These are phyloP conservation scores for Cercospora sp. DNA, from an alignment of 2,329 filamentous ascomycete genomes.

Conservation along the genomic window DNA sequence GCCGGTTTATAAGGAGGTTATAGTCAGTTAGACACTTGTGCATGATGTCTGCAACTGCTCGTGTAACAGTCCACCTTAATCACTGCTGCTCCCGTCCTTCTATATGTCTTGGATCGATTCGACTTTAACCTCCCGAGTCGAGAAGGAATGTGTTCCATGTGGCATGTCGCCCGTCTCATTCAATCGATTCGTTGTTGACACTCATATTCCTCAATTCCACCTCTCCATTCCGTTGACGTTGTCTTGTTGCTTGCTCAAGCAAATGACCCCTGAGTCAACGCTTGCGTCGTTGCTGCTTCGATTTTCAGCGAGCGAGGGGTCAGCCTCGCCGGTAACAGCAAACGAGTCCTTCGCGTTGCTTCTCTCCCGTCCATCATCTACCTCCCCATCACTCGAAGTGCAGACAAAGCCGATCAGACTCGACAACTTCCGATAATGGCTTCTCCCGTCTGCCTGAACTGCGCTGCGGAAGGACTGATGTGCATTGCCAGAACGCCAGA, in stretches of 20 bases:
- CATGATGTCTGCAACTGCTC: not conserved
- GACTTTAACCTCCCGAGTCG: too few species aligned
- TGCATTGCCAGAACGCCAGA: not conserved
- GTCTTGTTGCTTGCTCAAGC: not conserved
- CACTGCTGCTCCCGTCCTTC: too few species aligned
- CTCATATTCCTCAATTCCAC: too few species aligned
- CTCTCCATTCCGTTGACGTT: not conserved
- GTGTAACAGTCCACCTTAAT: not conserved
- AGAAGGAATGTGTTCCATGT: too few species aligned
- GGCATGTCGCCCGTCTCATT: too few species aligned
- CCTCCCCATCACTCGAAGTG: not conserved
- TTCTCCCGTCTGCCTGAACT: not conserved
- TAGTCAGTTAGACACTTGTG: not conserved
- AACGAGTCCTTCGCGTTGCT: not conserved
- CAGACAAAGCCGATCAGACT: not conserved
- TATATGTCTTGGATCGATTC: too few species aligned
- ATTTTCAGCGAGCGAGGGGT: not conserved
- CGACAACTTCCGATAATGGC: not conserved
- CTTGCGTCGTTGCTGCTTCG: not conserved
- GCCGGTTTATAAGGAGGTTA: not conserved
- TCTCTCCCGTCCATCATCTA: not conserved
- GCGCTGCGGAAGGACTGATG: not conserved
- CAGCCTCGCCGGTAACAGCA: not conserved
- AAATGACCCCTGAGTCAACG: not conserved
- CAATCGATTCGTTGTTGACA: too few species aligned